Evolutionary conservation across 352 stramenopile species (phyloP).

Genomic region (Aphanomyces stellatus): DNA sequence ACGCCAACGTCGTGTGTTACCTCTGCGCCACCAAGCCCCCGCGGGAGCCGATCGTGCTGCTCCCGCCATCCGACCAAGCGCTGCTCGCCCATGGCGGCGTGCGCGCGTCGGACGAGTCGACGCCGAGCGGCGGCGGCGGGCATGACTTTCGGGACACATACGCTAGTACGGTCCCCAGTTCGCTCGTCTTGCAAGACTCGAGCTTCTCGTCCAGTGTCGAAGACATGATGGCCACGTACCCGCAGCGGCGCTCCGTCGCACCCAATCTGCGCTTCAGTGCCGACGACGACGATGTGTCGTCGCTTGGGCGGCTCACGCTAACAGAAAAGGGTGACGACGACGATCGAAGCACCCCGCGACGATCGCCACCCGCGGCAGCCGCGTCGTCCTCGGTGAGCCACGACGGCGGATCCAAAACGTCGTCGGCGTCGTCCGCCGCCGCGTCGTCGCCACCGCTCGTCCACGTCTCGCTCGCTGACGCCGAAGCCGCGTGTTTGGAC

Average conservation of each 20-base stretch:
- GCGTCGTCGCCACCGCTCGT: neutral
- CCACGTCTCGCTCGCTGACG: neutral
- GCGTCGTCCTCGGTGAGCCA: neutral
- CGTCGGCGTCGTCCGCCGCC: neutral
- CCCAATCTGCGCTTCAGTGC: conserved; percentile 37
- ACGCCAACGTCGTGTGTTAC: conserved; percentile 1
- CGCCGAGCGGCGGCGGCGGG: too few species aligned
- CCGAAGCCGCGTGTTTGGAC: conserved; percentile 3
- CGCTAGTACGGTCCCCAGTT: neutral
- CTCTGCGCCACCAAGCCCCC: neutral
- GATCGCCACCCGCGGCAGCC: neutral
- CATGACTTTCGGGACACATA: neutral
- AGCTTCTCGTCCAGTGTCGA: neutral
- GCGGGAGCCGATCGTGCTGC: neutral
- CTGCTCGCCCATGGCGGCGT: neutral
- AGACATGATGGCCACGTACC: neutral
- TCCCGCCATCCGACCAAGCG: neutral
- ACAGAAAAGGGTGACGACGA: too few species aligned
- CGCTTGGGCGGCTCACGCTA: neutral
- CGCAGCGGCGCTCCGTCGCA: neutral
- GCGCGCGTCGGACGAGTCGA: neutral
- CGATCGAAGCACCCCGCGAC: too few species aligned
- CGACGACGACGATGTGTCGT: conserved; percentile 15
- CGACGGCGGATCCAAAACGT: too few species aligned
- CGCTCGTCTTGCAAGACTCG: neutral